phyloP scores from a whole-genome alignment of 345 rosid genomes.

The Eucalyptus marginata region DNA sequence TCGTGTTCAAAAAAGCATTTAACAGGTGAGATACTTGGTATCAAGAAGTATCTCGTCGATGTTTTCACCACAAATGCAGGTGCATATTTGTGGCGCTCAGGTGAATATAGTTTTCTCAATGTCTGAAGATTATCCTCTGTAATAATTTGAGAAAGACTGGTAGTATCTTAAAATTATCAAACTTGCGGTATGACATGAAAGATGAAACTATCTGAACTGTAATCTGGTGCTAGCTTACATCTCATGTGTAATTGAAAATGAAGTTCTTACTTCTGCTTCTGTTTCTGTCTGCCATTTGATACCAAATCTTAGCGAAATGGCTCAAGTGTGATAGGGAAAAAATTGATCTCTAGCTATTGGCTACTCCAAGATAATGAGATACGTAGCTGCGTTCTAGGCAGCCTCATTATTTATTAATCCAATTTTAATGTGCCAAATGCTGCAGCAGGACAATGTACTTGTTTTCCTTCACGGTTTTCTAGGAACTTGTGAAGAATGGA shows the following conservation, averaged over 20 bases:
- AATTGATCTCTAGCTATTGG: not conserved
- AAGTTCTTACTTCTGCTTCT: not conserved
- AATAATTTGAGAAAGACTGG: not conserved
- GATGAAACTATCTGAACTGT: not conserved
- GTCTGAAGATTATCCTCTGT: not conserved
- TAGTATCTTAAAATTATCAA: not conserved
- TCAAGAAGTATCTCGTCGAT: not conserved
- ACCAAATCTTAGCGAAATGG: not conserved
- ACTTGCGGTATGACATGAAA: not conserved
- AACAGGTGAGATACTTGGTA: not conserved
- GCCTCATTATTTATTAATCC: not conserved
- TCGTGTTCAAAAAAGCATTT: not conserved
- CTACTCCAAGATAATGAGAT: not conserved
- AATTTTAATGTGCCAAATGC: not conserved
- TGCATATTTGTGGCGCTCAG: not conserved
- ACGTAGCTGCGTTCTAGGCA: not conserved
- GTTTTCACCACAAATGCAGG: not conserved
- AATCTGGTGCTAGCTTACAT: not conserved
- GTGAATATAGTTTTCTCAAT: not conserved
- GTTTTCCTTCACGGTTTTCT: constrained; percentile 88
- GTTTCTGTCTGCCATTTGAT: not conserved
- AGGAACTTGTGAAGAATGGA: constrained; percentile 88
- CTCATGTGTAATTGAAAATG: not conserved
- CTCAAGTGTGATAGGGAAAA: not conserved
- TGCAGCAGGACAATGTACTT: constrained; percentile 37